phyloP scores from a whole-genome alignment of 768 basidiomycete species.

The Omphalotus guepiniiformis region DNA sequence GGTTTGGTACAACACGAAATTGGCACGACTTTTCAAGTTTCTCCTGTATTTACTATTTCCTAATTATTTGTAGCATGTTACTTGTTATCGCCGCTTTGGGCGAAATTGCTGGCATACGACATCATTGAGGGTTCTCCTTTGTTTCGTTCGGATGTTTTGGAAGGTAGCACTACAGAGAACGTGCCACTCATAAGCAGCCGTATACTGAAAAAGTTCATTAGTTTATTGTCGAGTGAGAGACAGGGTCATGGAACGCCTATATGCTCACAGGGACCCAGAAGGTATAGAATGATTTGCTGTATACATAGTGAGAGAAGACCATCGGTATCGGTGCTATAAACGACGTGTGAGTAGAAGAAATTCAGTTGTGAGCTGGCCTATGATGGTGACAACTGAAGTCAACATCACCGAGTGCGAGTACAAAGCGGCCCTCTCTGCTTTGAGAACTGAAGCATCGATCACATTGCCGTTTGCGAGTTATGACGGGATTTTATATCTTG shows the following conservation, averaged over 20 bases:
- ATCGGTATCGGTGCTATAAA: constrained; percentile 29
- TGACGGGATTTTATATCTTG: constrained; percentile 2
- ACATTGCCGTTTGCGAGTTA: not conserved
- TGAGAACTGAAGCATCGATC: constrained; percentile 17
- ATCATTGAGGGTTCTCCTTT: constrained; percentile 25
- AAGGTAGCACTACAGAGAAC: constrained; percentile 32
- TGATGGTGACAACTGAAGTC: constrained; percentile 29
- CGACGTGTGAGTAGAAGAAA: not conserved
- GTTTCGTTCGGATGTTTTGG: no score
- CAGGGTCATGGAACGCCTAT: constrained; percentile 15
- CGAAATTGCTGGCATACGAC: constrained; percentile 5
- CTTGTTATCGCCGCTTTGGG: not conserved
- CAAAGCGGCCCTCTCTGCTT: constrained; percentile 24
- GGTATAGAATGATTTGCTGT: constrained; percentile 28
- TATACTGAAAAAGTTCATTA: constrained; percentile 21
- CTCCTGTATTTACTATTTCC: not conserved
- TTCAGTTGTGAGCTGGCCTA: no score
- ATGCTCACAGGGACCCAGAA: constrained; percentile 38
- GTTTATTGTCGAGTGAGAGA: not conserved
- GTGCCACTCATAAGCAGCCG: constrained; percentile 32
- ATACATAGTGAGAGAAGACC: constrained; percentile 35
- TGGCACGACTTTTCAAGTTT: constrained; percentile 2
- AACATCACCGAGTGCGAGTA: constrained; percentile 30
- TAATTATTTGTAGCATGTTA: not conserved
- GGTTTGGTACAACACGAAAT: not conserved